phyloP scores from a whole-genome alignment of 2,329 filamentous ascomycete species.

The Drechslerella dactyloides region DNA sequence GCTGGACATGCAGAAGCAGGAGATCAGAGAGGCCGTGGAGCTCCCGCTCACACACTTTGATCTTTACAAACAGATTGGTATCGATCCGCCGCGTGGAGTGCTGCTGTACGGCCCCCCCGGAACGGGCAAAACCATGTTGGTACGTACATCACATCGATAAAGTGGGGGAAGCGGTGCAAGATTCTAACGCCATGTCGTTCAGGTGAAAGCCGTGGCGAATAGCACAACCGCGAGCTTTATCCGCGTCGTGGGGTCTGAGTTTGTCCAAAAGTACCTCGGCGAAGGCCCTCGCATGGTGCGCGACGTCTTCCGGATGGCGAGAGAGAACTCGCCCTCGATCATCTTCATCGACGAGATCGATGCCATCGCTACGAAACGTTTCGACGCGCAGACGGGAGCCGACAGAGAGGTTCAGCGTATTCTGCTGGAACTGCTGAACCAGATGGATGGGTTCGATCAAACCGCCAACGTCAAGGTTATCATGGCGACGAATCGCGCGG shows the following conservation, averaged over 20 bases:
- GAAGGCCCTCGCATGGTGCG: constrained; percentile 98
- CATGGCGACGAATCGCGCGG: constrained; percentile 98
- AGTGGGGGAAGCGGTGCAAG: not conserved
- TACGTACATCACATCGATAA: not conserved
- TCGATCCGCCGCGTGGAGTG: constrained; percentile 95
- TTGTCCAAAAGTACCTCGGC: constrained; percentile 98
- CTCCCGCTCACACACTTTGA: constrained; percentile 96
- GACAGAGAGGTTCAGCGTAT: constrained; percentile 99
- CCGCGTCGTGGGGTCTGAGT: constrained; percentile 95
- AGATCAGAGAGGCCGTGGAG: constrained; percentile 97
- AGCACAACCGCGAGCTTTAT: constrained; percentile 98
- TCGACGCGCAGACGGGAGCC: constrained; percentile 96
- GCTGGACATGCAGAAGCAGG: constrained; percentile 99
- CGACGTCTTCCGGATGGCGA: constrained; percentile 98
- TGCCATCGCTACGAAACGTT: constrained; percentile 97
- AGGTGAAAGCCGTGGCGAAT: constrained; percentile 88
- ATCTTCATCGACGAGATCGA: constrained; percentile 99
- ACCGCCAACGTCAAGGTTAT: constrained; percentile 99
- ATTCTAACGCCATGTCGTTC: not conserved
- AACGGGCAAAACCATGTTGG: constrained; percentile 69
- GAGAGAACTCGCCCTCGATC: constrained; percentile 96
- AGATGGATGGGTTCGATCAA: constrained; percentile 99
- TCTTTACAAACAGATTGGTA: constrained; percentile 98
- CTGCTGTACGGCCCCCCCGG: constrained; percentile 94
- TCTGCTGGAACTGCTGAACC: constrained; percentile 92